A percentile compares a stretch with the other conserved stretches of the same genome.
phyloP scores from a whole-genome alignment of 768 basidiomycete genomes.

The Naganishia vaughanmartiniae region DNA sequence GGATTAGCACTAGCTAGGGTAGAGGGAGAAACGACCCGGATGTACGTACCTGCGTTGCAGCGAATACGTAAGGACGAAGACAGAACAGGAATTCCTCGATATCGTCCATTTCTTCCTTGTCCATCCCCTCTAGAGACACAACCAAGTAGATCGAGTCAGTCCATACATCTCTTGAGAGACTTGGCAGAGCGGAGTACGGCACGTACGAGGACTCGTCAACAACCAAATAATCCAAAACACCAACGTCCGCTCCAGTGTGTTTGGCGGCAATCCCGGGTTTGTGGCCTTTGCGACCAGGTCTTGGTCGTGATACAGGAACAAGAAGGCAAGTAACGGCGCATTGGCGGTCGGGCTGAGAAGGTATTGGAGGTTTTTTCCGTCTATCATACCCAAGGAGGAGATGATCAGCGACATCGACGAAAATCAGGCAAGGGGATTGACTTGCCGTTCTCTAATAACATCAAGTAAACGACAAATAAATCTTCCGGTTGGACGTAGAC shows the following conservation, averaged over 20 bases:
- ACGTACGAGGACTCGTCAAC: constrained; percentile 35
- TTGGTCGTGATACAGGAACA: constrained; percentile 49
- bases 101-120: constrained; percentile 71
- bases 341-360: constrained; percentile 38
- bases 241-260: constrained; percentile 46
- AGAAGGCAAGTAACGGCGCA: constrained; percentile 35
- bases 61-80: constrained; percentile 55
- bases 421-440: not conserved
- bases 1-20: not conserved
- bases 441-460: constrained; percentile 52
- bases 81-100: constrained; percentile 53
- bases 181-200: not conserved
- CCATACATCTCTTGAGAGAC: not conserved
- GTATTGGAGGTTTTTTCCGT: constrained; percentile 47
- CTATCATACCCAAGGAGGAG: constrained; percentile 28
- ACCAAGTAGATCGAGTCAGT: too few relatives aligned
- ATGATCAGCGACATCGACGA: not conserved
- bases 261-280: constrained; percentile 50
- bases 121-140: constrained; percentile 51
- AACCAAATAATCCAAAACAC: constrained; percentile 52
- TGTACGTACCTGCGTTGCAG: constrained; percentile 45
- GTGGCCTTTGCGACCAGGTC: constrained; percentile 48
- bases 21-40: not conserved
- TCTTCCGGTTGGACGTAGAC: constrained; percentile 37
- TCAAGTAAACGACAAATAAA: constrained; percentile 47